A percentile compares a stretch with the other conserved stretches of the same genome.
These are phyloP conservation scores for Tuber brumale DNA, from an alignment of 495 filamentous ascomycete genomes.

Conservation along the genomic window DNA sequence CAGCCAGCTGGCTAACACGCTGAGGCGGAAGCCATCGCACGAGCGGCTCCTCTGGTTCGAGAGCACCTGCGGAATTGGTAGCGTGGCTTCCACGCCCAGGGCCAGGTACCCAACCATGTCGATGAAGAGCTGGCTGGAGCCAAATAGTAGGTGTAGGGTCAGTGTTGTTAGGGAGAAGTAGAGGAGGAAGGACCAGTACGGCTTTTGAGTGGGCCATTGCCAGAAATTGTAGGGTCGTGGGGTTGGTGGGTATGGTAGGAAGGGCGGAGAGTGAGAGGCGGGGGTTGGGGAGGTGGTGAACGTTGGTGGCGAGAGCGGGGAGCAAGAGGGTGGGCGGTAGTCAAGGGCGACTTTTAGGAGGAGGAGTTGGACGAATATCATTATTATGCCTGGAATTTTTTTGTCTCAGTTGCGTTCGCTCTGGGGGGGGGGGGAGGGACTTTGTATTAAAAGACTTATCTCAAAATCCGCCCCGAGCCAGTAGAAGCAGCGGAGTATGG, in stretches of 20 bases:
- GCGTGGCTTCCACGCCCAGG: slow-evolving; percentile 79
- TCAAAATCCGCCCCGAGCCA: slow-evolving; percentile 87
- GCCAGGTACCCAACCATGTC: slow-evolving; percentile 69
- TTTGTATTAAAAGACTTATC: slow-evolving; percentile 70
- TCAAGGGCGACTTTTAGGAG: slow-evolving; percentile 86
- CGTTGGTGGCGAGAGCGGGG: not conserved
- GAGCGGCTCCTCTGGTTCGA: slow-evolving; percentile 69
- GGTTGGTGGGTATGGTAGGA: slow-evolving; percentile 33
- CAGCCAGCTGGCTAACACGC: slow-evolving; percentile 81
- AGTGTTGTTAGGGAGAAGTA: slow-evolving; percentile 62
- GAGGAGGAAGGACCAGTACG: slow-evolving; percentile 85
- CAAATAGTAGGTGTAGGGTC: slow-evolving; percentile 65
- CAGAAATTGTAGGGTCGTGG: slow-evolving; percentile 82
- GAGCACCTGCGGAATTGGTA: slow-evolving; percentile 84
- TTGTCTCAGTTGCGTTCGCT: not conserved
- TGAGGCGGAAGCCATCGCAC: slow-evolving; percentile 83
- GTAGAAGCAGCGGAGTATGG: slow-evolving; percentile 89
- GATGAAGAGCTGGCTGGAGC: slow-evolving; percentile 63
- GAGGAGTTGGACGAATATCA: slow-evolving; percentile 73
- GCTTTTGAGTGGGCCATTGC: slow-evolving; percentile 78
- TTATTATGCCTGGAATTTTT: slow-evolving; percentile 51
- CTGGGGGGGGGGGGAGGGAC: slow-evolving; percentile 37
- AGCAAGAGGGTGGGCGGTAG: slow-evolving; percentile 57
- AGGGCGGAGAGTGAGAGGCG: slow-evolving; percentile 9
- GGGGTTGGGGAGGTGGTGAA: not conserved